Base-by-base conservation (phyloP, 768 basidiomycete genomes). In the Chlorophyllum brunneum region DNA sequence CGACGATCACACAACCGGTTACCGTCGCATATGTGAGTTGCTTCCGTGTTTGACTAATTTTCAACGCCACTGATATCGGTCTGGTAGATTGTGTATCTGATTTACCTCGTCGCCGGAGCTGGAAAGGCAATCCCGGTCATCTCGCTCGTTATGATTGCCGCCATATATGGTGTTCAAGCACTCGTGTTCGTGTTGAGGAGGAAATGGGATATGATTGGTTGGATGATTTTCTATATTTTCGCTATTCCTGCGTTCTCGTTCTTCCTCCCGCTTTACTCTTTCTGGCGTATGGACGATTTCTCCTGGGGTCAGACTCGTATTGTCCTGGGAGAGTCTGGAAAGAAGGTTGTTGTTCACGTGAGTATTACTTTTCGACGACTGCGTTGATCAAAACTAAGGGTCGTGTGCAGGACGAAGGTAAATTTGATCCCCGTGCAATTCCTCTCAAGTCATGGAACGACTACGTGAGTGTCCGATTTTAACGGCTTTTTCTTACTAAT, bases 221-320 rank as follows among this genome's bases (percentile, higher is more conserved):
- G 94, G 92, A 92, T 92, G 88, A 61, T 92, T 26, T 91, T 99
- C 72, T 99, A 98, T 70, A 92, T 98, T 64, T 67, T 94, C 31
- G 94, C 95, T 51, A 90, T 98, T 57, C 95, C 95, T 3, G 80
- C 83, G 37, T 97, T 95, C 73, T 93, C 92, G 5, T 90, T 97
- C 78, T 79, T 91, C 73, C 80, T 98, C 23, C 95, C 93, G 3
- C 73, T 97, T 10, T 95, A 93, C 67, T 94, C 92, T 4, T 95
- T 98, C 85, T 98, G 94, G 95, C 79, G 75, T 58, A 97, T 98
- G 94, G 95, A 95, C 67, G 93, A 95, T 69, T 97, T 95, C 81
- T 92, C 88, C 0, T 94, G 93, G 92, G 94, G 93, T 79, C 77
- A 80, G 22, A 95, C 94, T 1, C 89, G 92, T 81, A 65, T 95